Conservation (phyloP, 371 early-diverging fungal genomes). For the Rhizomucor pusillus region DNA sequence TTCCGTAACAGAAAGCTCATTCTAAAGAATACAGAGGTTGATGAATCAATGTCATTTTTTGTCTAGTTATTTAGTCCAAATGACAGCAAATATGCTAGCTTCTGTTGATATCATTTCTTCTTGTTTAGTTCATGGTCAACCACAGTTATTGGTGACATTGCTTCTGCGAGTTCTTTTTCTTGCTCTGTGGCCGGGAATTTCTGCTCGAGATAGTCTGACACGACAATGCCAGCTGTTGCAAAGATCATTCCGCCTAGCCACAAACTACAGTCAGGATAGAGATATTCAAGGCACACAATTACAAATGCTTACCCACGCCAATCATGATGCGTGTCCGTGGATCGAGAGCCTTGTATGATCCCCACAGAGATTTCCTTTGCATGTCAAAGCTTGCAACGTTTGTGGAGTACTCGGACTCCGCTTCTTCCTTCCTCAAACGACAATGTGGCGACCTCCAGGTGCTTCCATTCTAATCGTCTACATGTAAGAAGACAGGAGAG, state of each 20-base stretch:
- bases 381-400: conserved; percentile 16
- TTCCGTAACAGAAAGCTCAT: too few relatives aligned
- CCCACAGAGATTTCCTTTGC: conserved; percentile 52
- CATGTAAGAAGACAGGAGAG: too few relatives aligned
- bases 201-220: conserved; percentile 44
- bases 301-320: conserved; percentile 35
- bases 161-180: conserved; percentile 33
- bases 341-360: conserved; percentile 40
- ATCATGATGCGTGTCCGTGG: conserved; percentile 40
- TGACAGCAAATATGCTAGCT: too few relatives aligned
- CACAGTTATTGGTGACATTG: conserved; percentile 37
- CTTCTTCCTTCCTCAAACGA: too few relatives aligned
- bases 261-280: neutral
- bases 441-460: too few relatives aligned
- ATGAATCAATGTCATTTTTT: too few relatives aligned
- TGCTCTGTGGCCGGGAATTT: conserved; percentile 30
- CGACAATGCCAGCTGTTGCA: conserved; percentile 39
- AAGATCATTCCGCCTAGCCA: conserved; percentile 50
- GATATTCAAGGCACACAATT: too few relatives aligned
- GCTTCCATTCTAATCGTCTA: too few relatives aligned
- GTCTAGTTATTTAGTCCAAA: too few relatives aligned
- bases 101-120: conserved; percentile 3
- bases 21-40: too few relatives aligned
- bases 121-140: conserved; percentile 35
- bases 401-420: too few relatives aligned